Evolutionary conservation across 768 basidiomycete genomes (phyloP), one percentile per base, ranked within the genome.

Genomic region (Gloeophyllum trabeum): DNA sequence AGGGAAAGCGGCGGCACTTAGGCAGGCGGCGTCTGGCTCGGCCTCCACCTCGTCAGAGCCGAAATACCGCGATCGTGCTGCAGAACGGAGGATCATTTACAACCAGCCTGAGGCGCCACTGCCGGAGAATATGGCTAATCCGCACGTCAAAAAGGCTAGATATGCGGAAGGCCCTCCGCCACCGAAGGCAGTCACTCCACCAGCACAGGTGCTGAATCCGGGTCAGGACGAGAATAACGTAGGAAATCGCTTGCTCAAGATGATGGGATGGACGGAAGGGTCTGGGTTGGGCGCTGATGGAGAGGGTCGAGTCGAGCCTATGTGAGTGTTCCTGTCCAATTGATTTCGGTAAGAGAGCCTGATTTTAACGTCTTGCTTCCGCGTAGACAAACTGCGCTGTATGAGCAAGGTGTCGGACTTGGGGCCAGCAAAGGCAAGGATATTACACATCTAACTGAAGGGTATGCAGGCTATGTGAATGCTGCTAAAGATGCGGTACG

Each of bases 201-300:
- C 82, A 1, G 76, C 77, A 6, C 70, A 75, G 4, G 67, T 76
- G 2, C 51, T 80, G 3, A 77, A 81, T 50, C 86, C 81, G 4
- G 86, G 76, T 4, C 66, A 87, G 55, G 92, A 97, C 52, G 76
- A 81, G 39, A 79, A 53, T 32, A 98, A 98, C 51, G 75, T 90
- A 7, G 96, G 96, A 4, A 93, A 93, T 55, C 92, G 89, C 54
- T 58, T 99, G 44, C 60, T 98, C 48, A 89, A 90, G 59, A 93
- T 94, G 77, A 97, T 98, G 93, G 96, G 94, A 1, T 98, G 93
- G 93, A 86, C 73, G 48, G 84, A 85, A 52, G 93, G 93, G 4
- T 79, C 74, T 13, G 93, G 94, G 1, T 62, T 98, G 30, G 94
- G 94, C 1, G 71, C 76, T 5, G 71, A 71, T 37, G 85, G 85